Percentiles rank a stretch among this genome's conserved stretches.
These are phyloP conservation scores for Cronartium quercuum DNA, from an alignment of 1,284 basidiomycete genomes.

Conservation along the genomic window DNA sequence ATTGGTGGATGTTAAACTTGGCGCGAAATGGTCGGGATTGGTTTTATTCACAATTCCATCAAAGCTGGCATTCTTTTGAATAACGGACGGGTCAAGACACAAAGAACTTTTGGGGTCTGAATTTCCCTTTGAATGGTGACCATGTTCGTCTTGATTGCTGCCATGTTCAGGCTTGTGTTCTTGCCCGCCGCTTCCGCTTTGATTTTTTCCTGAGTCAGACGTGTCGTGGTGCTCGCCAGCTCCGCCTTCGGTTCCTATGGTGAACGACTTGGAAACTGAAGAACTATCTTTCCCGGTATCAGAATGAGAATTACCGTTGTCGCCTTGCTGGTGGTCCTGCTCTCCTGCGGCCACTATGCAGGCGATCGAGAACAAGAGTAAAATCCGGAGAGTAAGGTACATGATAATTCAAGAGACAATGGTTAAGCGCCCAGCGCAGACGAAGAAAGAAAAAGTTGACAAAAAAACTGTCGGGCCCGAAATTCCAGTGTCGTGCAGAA, in stretches of 20 bases:
- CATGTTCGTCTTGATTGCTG: background rate
- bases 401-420: background rate
- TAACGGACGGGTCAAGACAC: constrained; percentile 18
- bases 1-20: constrained; percentile 15
- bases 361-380: background rate
- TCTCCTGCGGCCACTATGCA: background rate
- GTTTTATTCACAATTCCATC: constrained; percentile 8
- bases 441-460: too few species aligned
- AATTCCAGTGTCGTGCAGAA: too few species aligned
- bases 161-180: background rate
- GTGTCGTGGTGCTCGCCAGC: too few species aligned
- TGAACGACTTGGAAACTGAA: too few species aligned
- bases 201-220: too few species aligned
- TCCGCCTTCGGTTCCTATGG: too few species aligned
- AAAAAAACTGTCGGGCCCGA: background rate
- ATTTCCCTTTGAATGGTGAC: background rate
- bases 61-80: constrained; percentile 8
- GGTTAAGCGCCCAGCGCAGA: too few species aligned
- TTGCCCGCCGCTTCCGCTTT: background rate
- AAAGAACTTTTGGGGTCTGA: constrained; percentile 3
- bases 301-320: too few species aligned
- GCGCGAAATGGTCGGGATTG: constrained; percentile 14
- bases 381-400: background rate
- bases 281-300: too few species aligned
- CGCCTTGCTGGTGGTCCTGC: background rate